Evolutionary conservation across 1,284 basidiomycete species (phyloP), one percentile per base, ranked within the genome.

Genomic region (Trametes versicolor): DNA sequence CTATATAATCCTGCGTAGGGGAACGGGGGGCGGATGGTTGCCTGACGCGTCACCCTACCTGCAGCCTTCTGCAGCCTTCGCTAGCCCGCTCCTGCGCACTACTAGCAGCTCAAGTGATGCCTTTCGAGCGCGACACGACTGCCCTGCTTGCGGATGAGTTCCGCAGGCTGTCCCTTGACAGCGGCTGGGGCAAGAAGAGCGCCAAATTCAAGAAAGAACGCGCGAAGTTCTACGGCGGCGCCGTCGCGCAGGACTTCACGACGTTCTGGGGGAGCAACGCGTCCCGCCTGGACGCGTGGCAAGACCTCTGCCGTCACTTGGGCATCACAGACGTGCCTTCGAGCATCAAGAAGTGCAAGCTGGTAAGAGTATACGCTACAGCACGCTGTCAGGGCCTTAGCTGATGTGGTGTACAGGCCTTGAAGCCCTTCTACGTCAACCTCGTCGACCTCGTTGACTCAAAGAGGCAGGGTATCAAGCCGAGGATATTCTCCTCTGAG

Each of bases 361-460:
- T 55, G 60, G 60, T 55, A 17, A 10, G 43, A 19, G 15, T 1
- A 9, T 12, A 7, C n/a, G n/a, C 27, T 4, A 19, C 3, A 2
- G 17, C n/a, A 9, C 19, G 0, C 10, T 48, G 17, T 13, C 3
- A 21, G 8, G 10, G 27, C 19, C 19, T 7, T 8, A 8, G 45
- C 37, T 27, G 15, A 29, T 5, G 4, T 4, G 21, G 2, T 12
- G 8, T 17, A 7, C 25, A 61, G 52, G 60, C 52, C 7, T 19
- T 61, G 19, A 49, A 41, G 25, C 32, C 8, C 17, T 17, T 55
- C 2, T 19, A 61, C 8, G 60, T 61, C 29, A 61, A 61, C 34
- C 34, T 61, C 23, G 21, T 61, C 23, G 60, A 61, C 23, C 60
- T 61, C 32, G 60, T 61, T 19, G 52, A 61, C n/a, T 45, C 60